Conservation (phyloP, 495 filamentous ascomycete species). For the Parachaetomium inaequale region DNA sequence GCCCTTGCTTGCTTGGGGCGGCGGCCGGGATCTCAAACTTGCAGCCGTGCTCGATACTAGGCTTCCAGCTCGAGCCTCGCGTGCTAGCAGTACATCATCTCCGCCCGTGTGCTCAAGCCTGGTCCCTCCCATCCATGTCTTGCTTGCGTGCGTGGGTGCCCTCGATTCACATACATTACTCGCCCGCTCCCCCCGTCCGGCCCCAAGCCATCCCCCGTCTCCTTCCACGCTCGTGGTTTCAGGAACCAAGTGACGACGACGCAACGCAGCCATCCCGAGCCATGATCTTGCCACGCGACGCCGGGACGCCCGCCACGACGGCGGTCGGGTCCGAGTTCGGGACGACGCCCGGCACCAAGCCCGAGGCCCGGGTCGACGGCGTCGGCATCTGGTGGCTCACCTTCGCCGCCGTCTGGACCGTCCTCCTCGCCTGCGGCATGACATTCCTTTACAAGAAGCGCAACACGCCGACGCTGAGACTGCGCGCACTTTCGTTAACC, state of each 20-base stretch:
- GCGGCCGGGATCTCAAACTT: neutral
- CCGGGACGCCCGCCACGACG: conserved; percentile 12
- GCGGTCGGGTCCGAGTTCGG: conserved; percentile 39
- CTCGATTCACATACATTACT: neutral
- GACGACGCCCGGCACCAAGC: conserved; percentile 29
- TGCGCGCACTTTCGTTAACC: conserved; percentile 59
- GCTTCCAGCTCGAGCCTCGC: neutral
- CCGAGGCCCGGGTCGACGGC: conserved; percentile 23
- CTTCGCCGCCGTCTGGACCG: conserved; percentile 53
- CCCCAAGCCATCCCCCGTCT: neutral
- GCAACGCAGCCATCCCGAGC: conserved; percentile 1
- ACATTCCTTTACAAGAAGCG: conserved; percentile 54
- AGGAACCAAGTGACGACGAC: neutral
- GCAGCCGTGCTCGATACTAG: neutral
- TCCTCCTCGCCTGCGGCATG: conserved; percentile 50
- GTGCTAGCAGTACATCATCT: neutral
- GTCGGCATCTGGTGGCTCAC: conserved; percentile 32
- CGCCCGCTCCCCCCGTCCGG: neutral
- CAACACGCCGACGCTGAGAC: conserved; percentile 54
- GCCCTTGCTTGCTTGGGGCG: conserved; percentile 5
- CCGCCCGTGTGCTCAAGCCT: neutral
- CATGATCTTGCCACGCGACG: conserved; percentile 29
- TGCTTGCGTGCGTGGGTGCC: neutral
- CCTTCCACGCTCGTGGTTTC: conserved; percentile 1
- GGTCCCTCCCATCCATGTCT: neutral